Conservation (phyloP, 352 stramenopile genomes). For the Globisporangium yorkense region DNA sequence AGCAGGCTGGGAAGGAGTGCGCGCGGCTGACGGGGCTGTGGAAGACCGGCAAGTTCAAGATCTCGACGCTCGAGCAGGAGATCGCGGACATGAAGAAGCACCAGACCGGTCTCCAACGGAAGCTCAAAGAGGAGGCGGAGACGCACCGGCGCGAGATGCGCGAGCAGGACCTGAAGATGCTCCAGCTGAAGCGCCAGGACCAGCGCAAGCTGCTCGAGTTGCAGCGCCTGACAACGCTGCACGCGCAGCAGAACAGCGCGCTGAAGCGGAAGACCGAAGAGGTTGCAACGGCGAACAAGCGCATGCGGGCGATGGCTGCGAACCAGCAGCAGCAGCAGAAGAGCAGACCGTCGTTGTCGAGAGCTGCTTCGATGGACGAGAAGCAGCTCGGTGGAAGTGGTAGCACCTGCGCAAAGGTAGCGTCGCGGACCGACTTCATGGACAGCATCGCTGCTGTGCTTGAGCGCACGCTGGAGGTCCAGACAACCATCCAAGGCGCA, state of each 20-base stretch:
- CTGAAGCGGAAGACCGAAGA: constrained; percentile 66
- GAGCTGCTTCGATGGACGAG: not conserved
- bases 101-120: constrained; percentile 29
- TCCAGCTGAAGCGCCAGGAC: constrained; percentile 54
- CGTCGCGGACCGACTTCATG: constrained; percentile 16
- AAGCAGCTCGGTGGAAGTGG: not conserved
- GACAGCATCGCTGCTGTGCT: constrained; percentile 25
- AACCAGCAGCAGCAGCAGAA: constrained; percentile 26
- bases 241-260: constrained; percentile 37
- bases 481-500: constrained; percentile 37
- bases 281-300: constrained; percentile 34
- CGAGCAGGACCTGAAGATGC: constrained; percentile 36
- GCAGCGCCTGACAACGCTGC: constrained; percentile 34
- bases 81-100: constrained; percentile 46
- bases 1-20: constrained; percentile 31
- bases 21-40: constrained; percentile 24
- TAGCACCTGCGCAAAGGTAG: not conserved
- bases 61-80: constrained; percentile 39
- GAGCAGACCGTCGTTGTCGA: constrained; percentile 2
- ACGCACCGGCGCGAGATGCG: constrained; percentile 36
- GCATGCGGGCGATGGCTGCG: constrained; percentile 25
- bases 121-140: constrained; percentile 32
- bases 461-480: constrained; percentile 31
- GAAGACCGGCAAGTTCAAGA: constrained; percentile 37
- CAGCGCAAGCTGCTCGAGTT: constrained; percentile 49